Conservation (phyloP, 495 filamentous ascomycete species). For the Cryomyces antarcticus region DNA sequence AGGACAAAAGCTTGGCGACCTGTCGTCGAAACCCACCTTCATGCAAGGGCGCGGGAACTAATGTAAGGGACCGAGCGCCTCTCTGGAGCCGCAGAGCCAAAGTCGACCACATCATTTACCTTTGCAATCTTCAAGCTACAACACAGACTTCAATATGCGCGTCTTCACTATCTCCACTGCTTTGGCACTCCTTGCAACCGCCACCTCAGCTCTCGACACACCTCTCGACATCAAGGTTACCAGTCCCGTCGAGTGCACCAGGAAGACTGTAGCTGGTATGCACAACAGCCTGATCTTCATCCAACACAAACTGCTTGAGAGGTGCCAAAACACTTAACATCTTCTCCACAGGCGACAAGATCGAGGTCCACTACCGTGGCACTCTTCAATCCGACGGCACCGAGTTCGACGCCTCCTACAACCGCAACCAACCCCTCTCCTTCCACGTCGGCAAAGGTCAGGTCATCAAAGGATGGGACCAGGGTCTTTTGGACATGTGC, state of each 20-base stretch:
- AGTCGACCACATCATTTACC: too few relatives aligned
- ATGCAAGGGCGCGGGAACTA: too few relatives aligned
- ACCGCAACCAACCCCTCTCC: slow-evolving; percentile 20
- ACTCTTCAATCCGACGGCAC: slow-evolving; percentile 21
- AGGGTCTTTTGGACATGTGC: slow-evolving; percentile 24
- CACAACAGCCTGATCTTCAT: background rate
- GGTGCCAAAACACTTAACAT: background rate
- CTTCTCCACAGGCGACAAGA: slow-evolving; percentile 11
- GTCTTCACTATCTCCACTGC: slow-evolving; percentile 6
- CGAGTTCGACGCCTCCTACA: slow-evolving; percentile 25
- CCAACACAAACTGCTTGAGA: background rate
- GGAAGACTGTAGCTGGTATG: slow-evolving; percentile 16
- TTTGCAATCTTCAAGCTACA: background rate
- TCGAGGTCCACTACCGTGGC: slow-evolving; percentile 25
- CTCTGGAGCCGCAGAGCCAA: too few relatives aligned
- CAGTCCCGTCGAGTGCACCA: slow-evolving; percentile 14
- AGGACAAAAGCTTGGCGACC: too few relatives aligned
- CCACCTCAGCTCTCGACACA: slow-evolving; percentile 11
- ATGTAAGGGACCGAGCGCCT: too few relatives aligned
- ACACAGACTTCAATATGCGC: slow-evolving; percentile 7
- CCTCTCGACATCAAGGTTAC: slow-evolving; percentile 21
- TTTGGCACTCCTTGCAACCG: slow-evolving; percentile 6
- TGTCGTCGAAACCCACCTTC: too few relatives aligned
- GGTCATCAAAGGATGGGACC: slow-evolving; percentile 27
- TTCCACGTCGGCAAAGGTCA: slow-evolving; percentile 23